Evolutionary conservation across 1,284 basidiomycete species (phyloP).

Genomic region (Heterobasidion irregulare): DNA sequence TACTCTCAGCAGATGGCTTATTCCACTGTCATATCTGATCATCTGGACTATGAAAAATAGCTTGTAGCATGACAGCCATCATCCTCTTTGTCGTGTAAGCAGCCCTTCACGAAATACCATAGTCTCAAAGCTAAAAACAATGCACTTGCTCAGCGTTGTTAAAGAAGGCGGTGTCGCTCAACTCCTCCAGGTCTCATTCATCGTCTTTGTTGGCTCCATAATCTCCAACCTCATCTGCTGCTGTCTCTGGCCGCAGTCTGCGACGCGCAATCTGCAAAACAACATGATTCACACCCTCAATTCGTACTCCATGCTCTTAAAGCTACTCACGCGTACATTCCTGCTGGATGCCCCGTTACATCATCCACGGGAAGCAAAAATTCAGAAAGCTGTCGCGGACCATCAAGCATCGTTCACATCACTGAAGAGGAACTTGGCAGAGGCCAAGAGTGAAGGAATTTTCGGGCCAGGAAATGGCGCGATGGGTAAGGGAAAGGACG

Average conservation of each 20-base stretch:
- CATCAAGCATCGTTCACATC: conserved; percentile 86
- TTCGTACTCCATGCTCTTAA: conserved; percentile 80
- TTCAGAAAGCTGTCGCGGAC: conserved; percentile 68
- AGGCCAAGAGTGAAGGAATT: conserved; percentile 81
- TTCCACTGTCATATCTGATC: background rate
- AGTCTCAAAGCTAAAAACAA: conserved; percentile 2
- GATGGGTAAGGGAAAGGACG: conserved; percentile 23
- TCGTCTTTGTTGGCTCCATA: conserved; percentile 68
- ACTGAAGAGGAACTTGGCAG: conserved; percentile 74
- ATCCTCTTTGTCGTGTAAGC: conserved; percentile 79
- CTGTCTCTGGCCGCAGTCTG: conserved; percentile 76
- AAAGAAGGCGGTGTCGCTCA: conserved; percentile 83
- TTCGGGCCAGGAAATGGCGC: conserved; percentile 26
- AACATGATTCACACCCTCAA: conserved; percentile 82
- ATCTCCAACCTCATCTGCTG: conserved; percentile 85
- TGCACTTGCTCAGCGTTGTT: conserved; percentile 47
- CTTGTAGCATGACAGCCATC: conserved; percentile 87
- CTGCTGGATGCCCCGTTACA: conserved; percentile 67
- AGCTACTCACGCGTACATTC: conserved; percentile 77
- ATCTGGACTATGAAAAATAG: conserved; percentile 26
- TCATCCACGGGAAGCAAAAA: conserved; percentile 46
- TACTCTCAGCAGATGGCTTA: background rate
- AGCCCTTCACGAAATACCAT: conserved; percentile 3
- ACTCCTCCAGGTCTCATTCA: conserved; percentile 66
- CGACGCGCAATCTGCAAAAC: conserved; percentile 74